phyloP scores from a whole-genome alignment of 495 filamentous ascomycete genomes.

The Tuber brumale region DNA sequence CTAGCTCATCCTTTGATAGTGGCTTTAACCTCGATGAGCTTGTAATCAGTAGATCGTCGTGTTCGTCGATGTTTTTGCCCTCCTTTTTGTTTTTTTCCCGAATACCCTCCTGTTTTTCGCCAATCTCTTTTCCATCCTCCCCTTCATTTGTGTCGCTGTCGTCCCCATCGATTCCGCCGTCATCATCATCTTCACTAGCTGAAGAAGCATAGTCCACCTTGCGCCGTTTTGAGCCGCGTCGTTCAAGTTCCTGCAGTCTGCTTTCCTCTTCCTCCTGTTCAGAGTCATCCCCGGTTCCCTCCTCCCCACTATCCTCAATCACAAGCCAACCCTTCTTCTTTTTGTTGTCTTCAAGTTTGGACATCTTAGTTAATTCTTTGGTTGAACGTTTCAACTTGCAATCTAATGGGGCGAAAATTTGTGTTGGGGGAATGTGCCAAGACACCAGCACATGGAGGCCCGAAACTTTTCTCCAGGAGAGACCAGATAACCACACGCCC shows the following conservation, averaged over 20 bases:
- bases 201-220: conserved; percentile 45
- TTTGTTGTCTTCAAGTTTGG: conserved; percentile 5
- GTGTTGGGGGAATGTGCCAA: conserved; percentile 5
- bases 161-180: conserved; percentile 43
- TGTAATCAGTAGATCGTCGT: conserved; percentile 42
- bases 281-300: conserved; percentile 10
- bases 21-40: conserved; percentile 44
- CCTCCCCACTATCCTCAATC: conserved; percentile 35
- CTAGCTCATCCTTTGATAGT: conserved; percentile 55
- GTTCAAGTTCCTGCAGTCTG: conserved; percentile 25
- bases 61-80: conserved; percentile 24
- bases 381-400: neutral
- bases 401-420: neutral
- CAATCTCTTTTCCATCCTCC: conserved; percentile 35
- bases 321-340: conserved; percentile 29
- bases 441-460: conserved; percentile 21
- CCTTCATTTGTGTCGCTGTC: conserved; percentile 43
- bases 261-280: conserved; percentile 27
- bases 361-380: neutral
- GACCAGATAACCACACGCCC: conserved; percentile 32
- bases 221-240: conserved; percentile 56
- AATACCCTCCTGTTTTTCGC: conserved; percentile 13
- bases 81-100: conserved; percentile 12
- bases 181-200: conserved; percentile 46
- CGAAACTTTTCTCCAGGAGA: conserved; percentile 16